A percentile compares a stretch with the other conserved stretches of the same genome.
Conservation (phyloP, 78 protist species). For the Protostelium mycophagum region DNA sequence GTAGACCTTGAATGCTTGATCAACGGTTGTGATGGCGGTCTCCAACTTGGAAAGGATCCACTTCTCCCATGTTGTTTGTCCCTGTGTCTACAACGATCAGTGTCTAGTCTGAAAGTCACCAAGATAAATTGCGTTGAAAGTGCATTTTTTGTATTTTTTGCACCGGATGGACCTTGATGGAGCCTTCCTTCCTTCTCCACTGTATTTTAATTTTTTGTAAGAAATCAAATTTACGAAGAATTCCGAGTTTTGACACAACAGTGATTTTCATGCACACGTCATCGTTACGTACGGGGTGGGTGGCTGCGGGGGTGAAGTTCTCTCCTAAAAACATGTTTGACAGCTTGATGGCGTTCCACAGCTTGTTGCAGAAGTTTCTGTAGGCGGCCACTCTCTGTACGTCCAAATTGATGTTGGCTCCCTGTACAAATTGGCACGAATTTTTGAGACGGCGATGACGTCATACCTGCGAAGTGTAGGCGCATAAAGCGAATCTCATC, state of each 20-base stretch:
- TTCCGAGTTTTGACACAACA: slow-evolving; percentile 18
- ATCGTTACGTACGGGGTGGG: slow-evolving; percentile 12
- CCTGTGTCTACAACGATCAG: neutral
- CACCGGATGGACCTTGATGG: too few species aligned
- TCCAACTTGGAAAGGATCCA: slow-evolving; percentile 90
- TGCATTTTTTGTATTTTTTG: too few species aligned
- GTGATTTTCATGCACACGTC: slow-evolving; percentile 5
- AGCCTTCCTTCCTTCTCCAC: neutral
- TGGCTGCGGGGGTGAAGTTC: slow-evolving; percentile 7
- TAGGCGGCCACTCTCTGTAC: slow-evolving; percentile 79
- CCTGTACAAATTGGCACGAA: slow-evolving; percentile 19
- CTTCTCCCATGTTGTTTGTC: slow-evolving; percentile 27
- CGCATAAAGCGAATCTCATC: slow-evolving; percentile 91
- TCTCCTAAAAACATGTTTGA: slow-evolving; percentile 12
- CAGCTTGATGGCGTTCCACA: slow-evolving; percentile 89
- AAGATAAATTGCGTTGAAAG: too few species aligned
- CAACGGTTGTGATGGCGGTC: slow-evolving; percentile 21
- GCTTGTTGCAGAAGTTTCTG: slow-evolving; percentile 96
- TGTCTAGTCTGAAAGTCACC: too few species aligned
- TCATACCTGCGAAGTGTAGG: slow-evolving; percentile 74
- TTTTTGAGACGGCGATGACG: slow-evolving; percentile 1
- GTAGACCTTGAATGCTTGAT: slow-evolving; percentile 52
- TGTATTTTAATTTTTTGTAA: too few species aligned
- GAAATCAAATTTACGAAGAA: too few species aligned
- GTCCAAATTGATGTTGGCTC: slow-evolving; percentile 92